phyloP scores from a whole-genome alignment of 331 rosid genomes.

The Stylosanthes scabra region DNA sequence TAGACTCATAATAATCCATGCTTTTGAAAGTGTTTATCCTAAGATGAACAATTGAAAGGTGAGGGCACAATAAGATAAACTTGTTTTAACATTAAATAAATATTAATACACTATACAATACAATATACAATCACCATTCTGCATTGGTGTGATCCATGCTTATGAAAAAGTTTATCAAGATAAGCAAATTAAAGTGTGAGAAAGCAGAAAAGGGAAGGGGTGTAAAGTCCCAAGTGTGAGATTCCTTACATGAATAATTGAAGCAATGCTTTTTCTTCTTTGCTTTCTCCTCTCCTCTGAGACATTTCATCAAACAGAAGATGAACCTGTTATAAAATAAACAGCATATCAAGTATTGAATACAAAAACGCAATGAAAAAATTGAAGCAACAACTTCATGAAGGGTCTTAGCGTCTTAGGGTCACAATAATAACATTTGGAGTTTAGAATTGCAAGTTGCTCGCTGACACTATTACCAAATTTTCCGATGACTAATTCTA shows the following conservation, averaged over 20 bases:
- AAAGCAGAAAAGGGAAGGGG: not conserved
- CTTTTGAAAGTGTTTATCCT: too few relatives aligned
- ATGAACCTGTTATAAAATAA: not conserved
- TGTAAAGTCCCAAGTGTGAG: conserved; percentile 1
- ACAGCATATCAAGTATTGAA: not conserved
- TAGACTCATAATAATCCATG: conserved; percentile 10
- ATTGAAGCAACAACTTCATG: not conserved
- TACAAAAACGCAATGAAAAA: not conserved
- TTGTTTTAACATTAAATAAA: too few relatives aligned
- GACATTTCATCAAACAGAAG: not conserved
- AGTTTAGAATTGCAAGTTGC: too few relatives aligned
- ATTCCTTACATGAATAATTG: conserved; percentile 14
- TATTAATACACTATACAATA: not conserved
- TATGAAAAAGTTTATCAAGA: conserved; percentile 15
- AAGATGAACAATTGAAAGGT: too few relatives aligned
- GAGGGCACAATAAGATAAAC: too few relatives aligned
- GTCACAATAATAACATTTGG: too few relatives aligned
- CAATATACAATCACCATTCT: not conserved
- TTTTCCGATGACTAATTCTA: too few relatives aligned
- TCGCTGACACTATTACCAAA: too few relatives aligned
- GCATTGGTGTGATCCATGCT: not conserved
- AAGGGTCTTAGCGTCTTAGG: not conserved
- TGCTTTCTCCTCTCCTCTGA: not conserved
- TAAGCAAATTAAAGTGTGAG: not conserved
- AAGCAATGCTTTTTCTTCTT: conserved; percentile 2